A percentile compares a stretch with the other conserved stretches of the same genome.
Conservation (phyloP, 1,284 basidiomycete species). For the Puccinia horiana region DNA sequence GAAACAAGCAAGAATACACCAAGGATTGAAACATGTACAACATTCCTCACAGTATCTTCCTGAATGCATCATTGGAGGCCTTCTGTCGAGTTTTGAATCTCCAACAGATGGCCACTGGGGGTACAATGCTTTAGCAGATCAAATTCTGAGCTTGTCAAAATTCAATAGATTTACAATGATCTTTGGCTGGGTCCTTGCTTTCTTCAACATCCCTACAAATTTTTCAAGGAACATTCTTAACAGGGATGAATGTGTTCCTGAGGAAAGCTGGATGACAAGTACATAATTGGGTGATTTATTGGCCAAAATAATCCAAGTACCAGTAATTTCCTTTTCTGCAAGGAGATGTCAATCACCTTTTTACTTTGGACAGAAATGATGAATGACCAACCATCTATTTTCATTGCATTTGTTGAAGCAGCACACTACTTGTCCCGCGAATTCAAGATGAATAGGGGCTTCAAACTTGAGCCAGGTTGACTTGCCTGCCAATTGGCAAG, state of each 20-base stretch:
- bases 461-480: too few relatives aligned
- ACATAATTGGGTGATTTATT: slow-evolving; percentile 2
- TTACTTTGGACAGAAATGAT: not conserved
- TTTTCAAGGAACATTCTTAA: not conserved
- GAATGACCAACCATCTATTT: not conserved
- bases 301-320: not conserved
- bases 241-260: not conserved
- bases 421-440: not conserved
- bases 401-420: not conserved
- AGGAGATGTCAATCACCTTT: not conserved
- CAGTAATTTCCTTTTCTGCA: not conserved
- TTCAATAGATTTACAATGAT: not conserved
- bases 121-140: not conserved
- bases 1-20: too few relatives aligned
- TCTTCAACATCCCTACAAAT: not conserved
- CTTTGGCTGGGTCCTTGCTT: not conserved
- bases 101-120: slow-evolving; percentile 3
- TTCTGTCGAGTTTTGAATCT: not conserved
- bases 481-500: too few relatives aligned
- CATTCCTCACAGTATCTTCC: too few relatives aligned
- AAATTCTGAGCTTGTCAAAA: not conserved
- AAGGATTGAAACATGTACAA: too few relatives aligned
- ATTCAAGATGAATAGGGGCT: not conserved
- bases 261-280: not conserved
- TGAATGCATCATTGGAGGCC: not conserved